Conservation (phyloP, 2,329 filamentous ascomycete genomes). For the Canariomyces notabilis region DNA sequence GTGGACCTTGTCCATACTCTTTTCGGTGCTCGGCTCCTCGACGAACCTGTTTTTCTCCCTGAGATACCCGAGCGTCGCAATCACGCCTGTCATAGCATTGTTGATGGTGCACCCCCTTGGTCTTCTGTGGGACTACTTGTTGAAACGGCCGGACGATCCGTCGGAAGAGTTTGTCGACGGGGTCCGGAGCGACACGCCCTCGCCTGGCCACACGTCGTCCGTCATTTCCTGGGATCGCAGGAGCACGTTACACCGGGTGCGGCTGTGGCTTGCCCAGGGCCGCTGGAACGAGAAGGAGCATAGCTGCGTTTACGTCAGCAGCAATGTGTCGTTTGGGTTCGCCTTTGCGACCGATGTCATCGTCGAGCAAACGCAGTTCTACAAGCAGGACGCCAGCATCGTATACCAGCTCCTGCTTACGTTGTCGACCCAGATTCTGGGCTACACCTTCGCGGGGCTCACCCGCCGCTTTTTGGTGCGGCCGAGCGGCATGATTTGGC, state of each 20-base stretch:
- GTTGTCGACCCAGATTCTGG: constrained; percentile 79
- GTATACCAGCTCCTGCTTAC: constrained; percentile 77
- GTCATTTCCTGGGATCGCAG: constrained; percentile 23
- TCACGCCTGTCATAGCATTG: constrained; percentile 82
- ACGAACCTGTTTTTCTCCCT: constrained; percentile 86
- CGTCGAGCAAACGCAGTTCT: constrained; percentile 84
- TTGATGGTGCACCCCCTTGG: constrained; percentile 81
- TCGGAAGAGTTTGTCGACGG: constrained; percentile 45
- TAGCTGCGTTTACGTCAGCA: constrained; percentile 83
- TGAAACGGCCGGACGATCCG: constrained; percentile 60
- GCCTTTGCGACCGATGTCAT: constrained; percentile 88
- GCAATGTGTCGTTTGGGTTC: constrained; percentile 85
- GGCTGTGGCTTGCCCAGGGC: constrained; percentile 74
- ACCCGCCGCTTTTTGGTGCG: constrained; percentile 76
- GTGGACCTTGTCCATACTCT: constrained; percentile 77
- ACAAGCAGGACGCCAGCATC: constrained; percentile 73
- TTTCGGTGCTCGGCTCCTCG: constrained; percentile 74
- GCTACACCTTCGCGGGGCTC: constrained; percentile 80
- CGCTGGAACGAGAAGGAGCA: constrained; percentile 87
- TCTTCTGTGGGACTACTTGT: constrained; percentile 67
- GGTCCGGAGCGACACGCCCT: constrained; percentile 24
- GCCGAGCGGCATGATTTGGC: constrained; percentile 88
- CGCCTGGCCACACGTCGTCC: constrained; percentile 16
- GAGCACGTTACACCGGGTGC: constrained; percentile 41
- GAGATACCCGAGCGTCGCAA: constrained; percentile 84